These are phyloP conservation scores for Cystodermella granulosa DNA, from an alignment of 1,284 basidiomycete genomes.

Conservation along the genomic window DNA sequence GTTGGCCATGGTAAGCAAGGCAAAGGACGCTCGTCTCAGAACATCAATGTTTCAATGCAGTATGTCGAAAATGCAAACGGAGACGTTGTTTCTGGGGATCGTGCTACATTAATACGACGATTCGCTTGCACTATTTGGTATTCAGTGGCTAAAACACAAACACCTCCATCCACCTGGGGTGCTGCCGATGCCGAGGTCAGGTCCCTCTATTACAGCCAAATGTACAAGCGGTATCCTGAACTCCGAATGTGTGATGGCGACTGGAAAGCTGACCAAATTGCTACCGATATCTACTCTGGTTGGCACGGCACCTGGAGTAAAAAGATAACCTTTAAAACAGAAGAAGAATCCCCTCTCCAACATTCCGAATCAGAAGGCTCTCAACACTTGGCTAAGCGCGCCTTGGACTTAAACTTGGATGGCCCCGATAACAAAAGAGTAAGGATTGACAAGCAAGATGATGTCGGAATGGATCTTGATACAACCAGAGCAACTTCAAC, in stretches of 20 bases:
- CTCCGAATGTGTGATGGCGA: slow-evolving; percentile 3
- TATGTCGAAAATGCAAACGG: background rate
- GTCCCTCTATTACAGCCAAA: slow-evolving; percentile 1
- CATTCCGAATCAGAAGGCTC: background rate
- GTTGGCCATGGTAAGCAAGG: background rate
- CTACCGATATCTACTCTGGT: slow-evolving; percentile 3
- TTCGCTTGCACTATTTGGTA: background rate
- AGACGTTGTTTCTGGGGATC: background rate
- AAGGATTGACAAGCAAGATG: background rate
- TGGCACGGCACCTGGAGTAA: slow-evolving; percentile 2
- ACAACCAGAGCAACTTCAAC: background rate
- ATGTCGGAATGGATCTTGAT: background rate
- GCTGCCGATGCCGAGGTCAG: background rate
- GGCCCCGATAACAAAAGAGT: background rate
- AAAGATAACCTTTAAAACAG: background rate
- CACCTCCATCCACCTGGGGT: background rate
- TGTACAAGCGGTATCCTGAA: slow-evolving; percentile 4
- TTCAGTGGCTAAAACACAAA: background rate
- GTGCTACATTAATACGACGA: background rate
- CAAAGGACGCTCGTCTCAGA: background rate
- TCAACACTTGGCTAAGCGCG: background rate
- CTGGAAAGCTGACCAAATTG: slow-evolving; percentile 6
- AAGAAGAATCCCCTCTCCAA: background rate
- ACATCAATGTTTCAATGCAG: background rate
- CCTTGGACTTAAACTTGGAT: background rate